Evolutionary conservation across 192 early-diverging fungal genomes (phyloP).

Genomic region (Backusella sp.): DNA sequence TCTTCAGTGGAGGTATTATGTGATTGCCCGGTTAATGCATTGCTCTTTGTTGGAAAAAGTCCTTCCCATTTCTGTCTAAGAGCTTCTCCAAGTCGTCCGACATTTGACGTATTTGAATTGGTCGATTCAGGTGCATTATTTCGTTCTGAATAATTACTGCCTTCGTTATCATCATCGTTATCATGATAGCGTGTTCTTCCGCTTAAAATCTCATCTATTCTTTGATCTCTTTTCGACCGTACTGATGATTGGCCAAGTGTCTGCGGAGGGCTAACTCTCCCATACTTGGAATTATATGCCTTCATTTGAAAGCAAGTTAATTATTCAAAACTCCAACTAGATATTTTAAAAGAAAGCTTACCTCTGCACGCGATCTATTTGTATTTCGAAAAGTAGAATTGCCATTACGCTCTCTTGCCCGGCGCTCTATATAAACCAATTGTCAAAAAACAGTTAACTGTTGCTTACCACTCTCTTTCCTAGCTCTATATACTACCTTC

Average conservation of each 20-base stretch:
- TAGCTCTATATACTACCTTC: conserved; percentile 20
- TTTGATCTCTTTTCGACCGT: conserved; percentile 18
- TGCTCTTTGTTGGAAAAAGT: not conserved
- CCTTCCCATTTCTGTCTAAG: conserved; percentile 7
- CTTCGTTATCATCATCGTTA: not conserved
- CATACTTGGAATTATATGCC: conserved; percentile 1
- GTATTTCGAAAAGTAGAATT: not conserved
- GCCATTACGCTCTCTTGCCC: not conserved
- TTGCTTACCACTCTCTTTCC: no score
- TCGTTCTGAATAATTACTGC: not conserved
- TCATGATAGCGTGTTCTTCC: conserved; percentile 8
- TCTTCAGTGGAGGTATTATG: not conserved
- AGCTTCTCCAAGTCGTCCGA: not conserved
- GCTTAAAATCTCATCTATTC: conserved; percentile 24
- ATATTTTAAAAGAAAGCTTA: not conserved
- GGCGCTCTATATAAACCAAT: not conserved
- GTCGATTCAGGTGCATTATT: not conserved
- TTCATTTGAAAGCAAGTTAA: not conserved
- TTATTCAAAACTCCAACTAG: not conserved
- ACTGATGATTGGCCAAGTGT: not conserved
- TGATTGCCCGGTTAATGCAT: not conserved
- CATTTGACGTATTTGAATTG: not conserved
- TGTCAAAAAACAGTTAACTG: not conserved
- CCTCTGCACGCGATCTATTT: not conserved
- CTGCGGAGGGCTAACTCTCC: not conserved